Evolutionary conservation across 495 filamentous ascomycete species (phyloP).

Genomic region (Hypoxylon cercidicola): DNA sequence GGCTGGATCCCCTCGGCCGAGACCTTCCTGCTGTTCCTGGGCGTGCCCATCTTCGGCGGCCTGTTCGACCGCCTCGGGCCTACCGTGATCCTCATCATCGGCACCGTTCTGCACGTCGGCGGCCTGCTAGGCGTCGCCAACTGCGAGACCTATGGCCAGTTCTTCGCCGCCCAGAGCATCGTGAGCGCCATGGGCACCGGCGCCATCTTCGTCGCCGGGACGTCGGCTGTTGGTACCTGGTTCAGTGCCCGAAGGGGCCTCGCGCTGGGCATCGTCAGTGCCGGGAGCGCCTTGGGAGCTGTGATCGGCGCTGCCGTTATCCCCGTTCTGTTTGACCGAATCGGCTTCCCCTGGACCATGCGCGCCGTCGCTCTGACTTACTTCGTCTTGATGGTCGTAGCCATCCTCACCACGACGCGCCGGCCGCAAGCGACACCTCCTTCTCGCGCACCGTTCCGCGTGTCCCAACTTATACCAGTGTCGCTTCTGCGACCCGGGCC

Average conservation of each 20-base stretch:
- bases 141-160: conserved; percentile 66
- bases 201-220: conserved; percentile 61
- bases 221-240: conserved; percentile 69
- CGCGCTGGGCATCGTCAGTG: conserved; percentile 70
- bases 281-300: conserved; percentile 66
- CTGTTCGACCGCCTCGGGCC: conserved; percentile 73
- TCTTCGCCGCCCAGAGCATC: conserved; percentile 65
- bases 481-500: conserved; percentile 10
- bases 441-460: conserved; percentile 10
- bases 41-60: conserved; percentile 64
- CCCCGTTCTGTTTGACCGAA: conserved; percentile 68
- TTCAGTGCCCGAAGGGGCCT: conserved; percentile 72
- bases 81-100: conserved; percentile 63
- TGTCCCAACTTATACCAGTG: conserved; percentile 6
- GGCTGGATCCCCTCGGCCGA: conserved; percentile 64
- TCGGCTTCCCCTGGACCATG: conserved; percentile 74
- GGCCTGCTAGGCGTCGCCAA: conserved; percentile 75
- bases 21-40: conserved; percentile 19
- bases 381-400: conserved; percentile 63
- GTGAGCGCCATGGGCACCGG: conserved; percentile 48
- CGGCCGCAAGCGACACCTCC: conserved; percentile 9
- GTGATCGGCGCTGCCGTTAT: conserved; percentile 69
- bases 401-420: conserved; percentile 42
- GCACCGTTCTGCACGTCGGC: conserved; percentile 71
- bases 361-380: conserved; percentile 71